Evolutionary conservation across 1,139 yeast genomes (phyloP).

Genomic region (Scheffersomyces segobiensis): DNA sequence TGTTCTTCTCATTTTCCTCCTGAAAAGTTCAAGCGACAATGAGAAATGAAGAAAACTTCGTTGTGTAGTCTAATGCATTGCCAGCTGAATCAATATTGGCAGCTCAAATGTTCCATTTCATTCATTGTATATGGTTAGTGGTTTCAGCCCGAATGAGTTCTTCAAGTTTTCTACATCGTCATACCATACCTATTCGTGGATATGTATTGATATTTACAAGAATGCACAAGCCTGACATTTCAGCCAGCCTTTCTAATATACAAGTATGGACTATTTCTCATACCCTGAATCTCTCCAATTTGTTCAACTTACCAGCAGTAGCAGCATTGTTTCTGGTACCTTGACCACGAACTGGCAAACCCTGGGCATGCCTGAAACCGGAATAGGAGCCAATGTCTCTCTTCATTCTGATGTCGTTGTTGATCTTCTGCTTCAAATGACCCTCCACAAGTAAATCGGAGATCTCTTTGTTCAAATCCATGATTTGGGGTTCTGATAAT

Average conservation of each 20-base stretch:
- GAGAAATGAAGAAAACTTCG: too few species aligned
- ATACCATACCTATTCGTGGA: neutral
- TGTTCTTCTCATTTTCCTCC: too few species aligned
- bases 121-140: neutral
- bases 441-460: slow-evolving; percentile 84
- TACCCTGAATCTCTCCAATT: slow-evolving; percentile 58
- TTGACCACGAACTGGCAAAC: slow-evolving; percentile 93
- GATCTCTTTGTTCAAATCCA: slow-evolving; percentile 84
- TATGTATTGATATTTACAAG: neutral
- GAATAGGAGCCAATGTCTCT: slow-evolving; percentile 80
- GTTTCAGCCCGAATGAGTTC: neutral
- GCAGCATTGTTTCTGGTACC: slow-evolving; percentile 85
- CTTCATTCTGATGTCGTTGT: slow-evolving; percentile 78
- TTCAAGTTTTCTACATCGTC: neutral
- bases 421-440: slow-evolving; percentile 74
- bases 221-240: neutral
- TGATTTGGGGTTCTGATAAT: slow-evolving; percentile 80
- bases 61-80: too few species aligned
- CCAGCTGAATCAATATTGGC: too few species aligned
- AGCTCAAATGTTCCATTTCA: too few species aligned
- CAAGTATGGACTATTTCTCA: neutral
- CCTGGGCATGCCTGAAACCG: slow-evolving; percentile 88
- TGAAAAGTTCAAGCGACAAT: too few species aligned
- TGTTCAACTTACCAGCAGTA: slow-evolving; percentile 86
- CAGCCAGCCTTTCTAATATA: neutral